Percentiles rank a stretch among this genome's conserved stretches.
Conservation (phyloP, 2,329 filamentous ascomycete species). For the Alternaria viburni region DNA sequence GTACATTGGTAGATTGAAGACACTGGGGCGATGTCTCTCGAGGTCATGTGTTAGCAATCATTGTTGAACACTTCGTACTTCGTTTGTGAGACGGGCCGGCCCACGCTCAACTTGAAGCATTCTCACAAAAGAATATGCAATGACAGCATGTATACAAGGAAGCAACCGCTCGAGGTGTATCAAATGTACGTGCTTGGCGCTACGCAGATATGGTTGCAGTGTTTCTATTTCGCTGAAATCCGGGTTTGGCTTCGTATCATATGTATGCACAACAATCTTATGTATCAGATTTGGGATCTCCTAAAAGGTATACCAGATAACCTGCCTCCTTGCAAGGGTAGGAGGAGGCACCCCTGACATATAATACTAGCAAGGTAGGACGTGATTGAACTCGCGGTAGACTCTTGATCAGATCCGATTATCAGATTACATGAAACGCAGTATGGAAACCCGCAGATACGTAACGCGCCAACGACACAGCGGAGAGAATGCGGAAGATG, state of each 20-base stretch:
- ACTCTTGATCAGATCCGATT: not conserved
- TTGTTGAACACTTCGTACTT: not conserved
- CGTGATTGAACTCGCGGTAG: no score
- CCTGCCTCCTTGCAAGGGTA: not conserved
- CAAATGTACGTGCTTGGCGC: not conserved
- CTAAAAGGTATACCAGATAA: not conserved
- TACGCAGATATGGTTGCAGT: not conserved
- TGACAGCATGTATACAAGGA: not conserved
- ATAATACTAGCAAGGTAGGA: not conserved
- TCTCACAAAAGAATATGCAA: not conserved
- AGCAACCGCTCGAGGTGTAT: not conserved
- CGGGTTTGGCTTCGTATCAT: not conserved
- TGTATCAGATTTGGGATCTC: not conserved
- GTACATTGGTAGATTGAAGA: not conserved
- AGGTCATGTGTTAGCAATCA: not conserved
- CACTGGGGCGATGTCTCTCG: not conserved
- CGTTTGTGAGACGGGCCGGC: not conserved
- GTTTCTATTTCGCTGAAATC: not conserved
- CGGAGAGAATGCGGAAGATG: not conserved
- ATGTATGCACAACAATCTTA: not conserved
- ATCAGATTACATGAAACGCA: not conserved
- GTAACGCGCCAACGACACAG: not conserved
- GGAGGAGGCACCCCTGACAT: not conserved
- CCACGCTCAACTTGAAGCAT: not conserved
- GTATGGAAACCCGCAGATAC: not conserved